Evolutionary conservation across 108 stramenopile species (phyloP).

Genomic region (Skeletonema marinoi): DNA sequence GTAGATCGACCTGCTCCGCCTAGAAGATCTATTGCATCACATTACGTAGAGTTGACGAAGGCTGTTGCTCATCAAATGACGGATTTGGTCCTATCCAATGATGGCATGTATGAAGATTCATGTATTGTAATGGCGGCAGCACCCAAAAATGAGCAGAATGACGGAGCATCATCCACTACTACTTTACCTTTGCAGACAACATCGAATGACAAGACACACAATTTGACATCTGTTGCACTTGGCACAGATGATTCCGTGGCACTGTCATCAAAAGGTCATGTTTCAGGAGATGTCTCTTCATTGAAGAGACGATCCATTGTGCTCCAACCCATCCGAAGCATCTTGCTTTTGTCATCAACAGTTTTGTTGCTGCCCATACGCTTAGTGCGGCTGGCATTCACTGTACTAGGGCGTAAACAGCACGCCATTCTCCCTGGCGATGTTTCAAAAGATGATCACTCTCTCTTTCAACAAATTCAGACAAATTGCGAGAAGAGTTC

Average conservation of each 20-base stretch:
- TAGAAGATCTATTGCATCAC: constrained; percentile 61
- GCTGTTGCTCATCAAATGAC: constrained; percentile 51
- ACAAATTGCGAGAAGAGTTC: constrained; percentile 22
- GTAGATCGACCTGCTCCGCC: constrained; percentile 68
- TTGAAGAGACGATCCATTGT: constrained; percentile 40
- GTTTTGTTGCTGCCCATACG: constrained; percentile 80
- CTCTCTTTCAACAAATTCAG: constrained; percentile 31
- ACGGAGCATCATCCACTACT: background rate
- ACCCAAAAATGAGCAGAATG: constrained; percentile 22
- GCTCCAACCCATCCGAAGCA: constrained; percentile 70
- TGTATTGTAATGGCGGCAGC: constrained; percentile 57
- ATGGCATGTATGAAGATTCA: constrained; percentile 81
- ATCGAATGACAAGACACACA: background rate
- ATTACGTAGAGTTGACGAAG: constrained; percentile 53
- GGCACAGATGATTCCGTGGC: constrained; percentile 36
- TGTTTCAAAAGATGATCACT: constrained; percentile 13
- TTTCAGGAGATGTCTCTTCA: constrained; percentile 12
- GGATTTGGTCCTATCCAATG: constrained; percentile 53
- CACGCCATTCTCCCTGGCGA: constrained; percentile 11
- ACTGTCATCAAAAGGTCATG: constrained; percentile 31
- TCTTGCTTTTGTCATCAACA: constrained; percentile 58
- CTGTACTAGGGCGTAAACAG: constrained; percentile 32
- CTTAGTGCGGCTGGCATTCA: constrained; percentile 60
- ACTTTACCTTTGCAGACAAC: background rate
- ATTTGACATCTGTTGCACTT: constrained; percentile 23